These are phyloP conservation scores for Petunia hybrid DNA, from an alignment of 305 asterid species.

Conservation along the genomic window DNA sequence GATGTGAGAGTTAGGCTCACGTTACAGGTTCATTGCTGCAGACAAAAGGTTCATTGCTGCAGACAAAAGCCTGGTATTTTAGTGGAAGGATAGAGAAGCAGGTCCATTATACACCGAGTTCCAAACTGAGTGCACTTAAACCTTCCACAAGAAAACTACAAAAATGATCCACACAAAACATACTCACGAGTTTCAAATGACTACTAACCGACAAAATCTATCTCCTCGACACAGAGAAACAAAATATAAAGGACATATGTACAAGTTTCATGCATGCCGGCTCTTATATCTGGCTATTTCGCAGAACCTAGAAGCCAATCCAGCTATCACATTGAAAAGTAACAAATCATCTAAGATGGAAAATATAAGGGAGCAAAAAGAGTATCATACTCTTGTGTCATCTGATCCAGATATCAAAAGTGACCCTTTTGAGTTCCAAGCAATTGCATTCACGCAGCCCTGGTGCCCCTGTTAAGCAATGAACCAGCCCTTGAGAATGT, in stretches of 20 bases:
- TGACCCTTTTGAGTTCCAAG: constrained; percentile 96
- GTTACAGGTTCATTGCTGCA: no score
- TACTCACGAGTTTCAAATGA: constrained; percentile 2
- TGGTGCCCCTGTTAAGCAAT: constrained; percentile 76
- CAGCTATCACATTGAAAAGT: constrained; percentile 22
- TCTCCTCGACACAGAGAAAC: neutral
- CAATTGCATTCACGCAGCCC: constrained; percentile 90
- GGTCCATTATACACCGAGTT: no score
- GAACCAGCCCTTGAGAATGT: constrained; percentile 31
- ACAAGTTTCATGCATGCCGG: neutral
- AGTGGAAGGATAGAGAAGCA: no score
- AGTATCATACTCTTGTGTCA: constrained; percentile 81
- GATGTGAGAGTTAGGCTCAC: no score
- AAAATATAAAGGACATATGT: neutral
- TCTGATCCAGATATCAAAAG: constrained; percentile 97
- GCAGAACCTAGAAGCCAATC: constrained; percentile 11
- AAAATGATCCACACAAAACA: neutral
- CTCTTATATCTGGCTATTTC: constrained; percentile 22
- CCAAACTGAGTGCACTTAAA: neutral
- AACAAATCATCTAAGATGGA: neutral
- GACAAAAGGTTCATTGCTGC: no score
- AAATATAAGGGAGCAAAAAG: constrained; percentile 13
- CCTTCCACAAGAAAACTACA: constrained; percentile 23
- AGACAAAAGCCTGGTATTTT: no score
- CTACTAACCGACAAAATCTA: neutral